phyloP scores from a whole-genome alignment of 306 rosid genomes.

The Leucaena leucocephala region DNA sequence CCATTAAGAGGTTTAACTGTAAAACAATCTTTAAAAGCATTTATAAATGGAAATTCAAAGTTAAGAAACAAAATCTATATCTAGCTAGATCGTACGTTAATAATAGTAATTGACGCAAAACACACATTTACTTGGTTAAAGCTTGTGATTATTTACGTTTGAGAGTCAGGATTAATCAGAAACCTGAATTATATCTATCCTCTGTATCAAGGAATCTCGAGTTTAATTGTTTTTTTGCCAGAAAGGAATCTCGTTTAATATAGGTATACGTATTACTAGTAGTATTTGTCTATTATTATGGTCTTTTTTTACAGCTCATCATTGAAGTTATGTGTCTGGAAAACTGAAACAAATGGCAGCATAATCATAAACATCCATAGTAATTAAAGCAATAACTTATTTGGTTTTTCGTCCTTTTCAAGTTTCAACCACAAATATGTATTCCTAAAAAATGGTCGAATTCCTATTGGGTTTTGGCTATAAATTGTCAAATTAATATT shows the following conservation, averaged over 20 bases:
- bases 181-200: neutral
- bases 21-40: neutral
- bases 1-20: too few species aligned
- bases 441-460: too few species aligned
- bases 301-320: neutral
- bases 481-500: neutral
- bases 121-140: neutral
- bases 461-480: too few species aligned
- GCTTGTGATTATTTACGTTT: neutral
- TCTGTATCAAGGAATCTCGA: neutral
- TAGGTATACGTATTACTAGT: neutral
- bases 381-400: neutral
- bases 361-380: neutral
- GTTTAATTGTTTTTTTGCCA: neutral
- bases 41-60: neutral
- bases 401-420: neutral
- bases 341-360: neutral
- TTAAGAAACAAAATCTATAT: neutral
- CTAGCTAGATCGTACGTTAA: neutral
- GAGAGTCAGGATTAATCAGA: neutral
- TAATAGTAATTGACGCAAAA: neutral
- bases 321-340: neutral
- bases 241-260: neutral
- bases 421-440: neutral
- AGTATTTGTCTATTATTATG: neutral